Base-by-base conservation (phyloP, 352 stramenopile species). In the Globisporangium yorkense region DNA sequence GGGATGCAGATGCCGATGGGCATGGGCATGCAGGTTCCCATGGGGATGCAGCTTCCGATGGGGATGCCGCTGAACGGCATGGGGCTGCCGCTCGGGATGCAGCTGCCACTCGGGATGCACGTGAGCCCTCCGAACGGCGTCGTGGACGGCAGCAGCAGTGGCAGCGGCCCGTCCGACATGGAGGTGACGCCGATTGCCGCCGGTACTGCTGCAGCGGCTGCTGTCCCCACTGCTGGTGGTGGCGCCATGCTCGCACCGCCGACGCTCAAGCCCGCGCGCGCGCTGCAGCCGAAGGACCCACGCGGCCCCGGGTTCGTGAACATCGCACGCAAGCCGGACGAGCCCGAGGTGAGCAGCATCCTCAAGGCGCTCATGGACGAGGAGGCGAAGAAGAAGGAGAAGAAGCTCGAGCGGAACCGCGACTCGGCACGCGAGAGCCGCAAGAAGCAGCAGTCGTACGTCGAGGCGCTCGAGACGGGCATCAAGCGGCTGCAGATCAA, bases 401-500 rank as follows among this genome's bases (percentile, higher is more conserved):
- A 93, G 59, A 95, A 95, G 45, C 83, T 95, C 5, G 85, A 95
- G 53, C 83, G 85, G 13, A 95, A 95, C 66, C 85, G 85, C 29
- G 85, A 95, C 45, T 95, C 85, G 18, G 85, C 85, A 2, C 83
- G 85, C 33, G 85, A 95, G 52, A 89, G 75, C 47, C 77, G 85
- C 47, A 89, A 79, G 57, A 95, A 95, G 62, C 85, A 95, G 64
- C 85, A 95, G 57, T 89, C 83, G 35, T 93, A 95, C 57, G 85
- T 95, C 21, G 85, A 93, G 61, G 84, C 84, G 29, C 68, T 95
- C 12, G 85, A 95, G 62, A 89, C 87, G 33, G 83, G 85, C 39
- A 95, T 95, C 66, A 91, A 95, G 63, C 77, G 83, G 0, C 63
- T 95, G 24, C 85, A 95, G 61, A 85, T 95, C 53, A 91, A 90